Evolutionary conservation across 2,329 filamentous ascomycete genomes (phyloP), one percentile per base, ranked within the genome.

Genomic region (Colletotrichum musicola): DNA sequence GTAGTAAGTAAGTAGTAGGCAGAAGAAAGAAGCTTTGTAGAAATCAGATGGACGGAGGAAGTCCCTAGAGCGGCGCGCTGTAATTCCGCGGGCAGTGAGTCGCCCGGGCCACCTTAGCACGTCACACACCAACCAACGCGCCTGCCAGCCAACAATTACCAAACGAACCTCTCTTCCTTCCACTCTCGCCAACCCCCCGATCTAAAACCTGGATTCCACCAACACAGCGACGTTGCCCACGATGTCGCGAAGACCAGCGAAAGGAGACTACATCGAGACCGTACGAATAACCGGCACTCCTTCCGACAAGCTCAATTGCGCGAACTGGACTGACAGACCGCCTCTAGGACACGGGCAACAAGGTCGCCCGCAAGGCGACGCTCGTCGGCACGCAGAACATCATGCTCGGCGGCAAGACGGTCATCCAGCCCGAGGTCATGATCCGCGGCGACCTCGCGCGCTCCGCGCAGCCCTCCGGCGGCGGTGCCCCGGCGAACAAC

Each of bases 311-410:
- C 12, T 27, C 20, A 25, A 6, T 38, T 16, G 4, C 12, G 9
- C 12, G 1, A 1, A 12, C 12, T 2, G 1, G 7, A 6, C 27
- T 53, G 16, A 55, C 50, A 6, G 51, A 20, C 51, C 27, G 40
- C 61, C 1, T 27, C 20, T 73, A 97, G 95, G 95, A 98, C 82
- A 97, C 95, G 3, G 96, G 96, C 73, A 99, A 99, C 88, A 98
- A 98, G 84, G 96, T 99, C 75, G 95, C 95, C 46, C 93, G 96
- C 73, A 94, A 94, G 74, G 93, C 94, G 71, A 91, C 92, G 77
- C 93, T 99, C 74, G 93, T 97, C 76, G 96, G 96, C 75, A 98
- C 95, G 22, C 94, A 97, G 74, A 97, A 98, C 82, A 98, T 99
- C 81, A 97, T 97, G 81, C 92, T 99, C 2, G 96, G 94, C 74